These are phyloP conservation scores for Leptosphaerulina australis DNA, from an alignment of 2,329 filamentous ascomycete species.

Conservation along the genomic window DNA sequence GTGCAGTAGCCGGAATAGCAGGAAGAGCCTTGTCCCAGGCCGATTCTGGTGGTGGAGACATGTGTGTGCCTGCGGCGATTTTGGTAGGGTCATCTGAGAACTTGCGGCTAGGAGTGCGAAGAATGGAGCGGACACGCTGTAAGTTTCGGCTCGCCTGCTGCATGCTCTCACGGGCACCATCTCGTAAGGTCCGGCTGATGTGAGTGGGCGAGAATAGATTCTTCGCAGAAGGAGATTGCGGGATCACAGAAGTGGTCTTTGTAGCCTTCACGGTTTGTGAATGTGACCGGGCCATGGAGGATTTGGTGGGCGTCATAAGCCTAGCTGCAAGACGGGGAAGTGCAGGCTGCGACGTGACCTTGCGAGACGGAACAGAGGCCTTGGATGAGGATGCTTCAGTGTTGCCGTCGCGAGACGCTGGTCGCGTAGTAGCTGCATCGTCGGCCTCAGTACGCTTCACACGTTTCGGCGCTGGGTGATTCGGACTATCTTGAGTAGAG, in stretches of 20 bases:
- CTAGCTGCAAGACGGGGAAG: slow-evolving; percentile 54
- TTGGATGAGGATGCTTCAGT: slow-evolving; percentile 17
- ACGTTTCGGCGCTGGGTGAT: slow-evolving; percentile 66
- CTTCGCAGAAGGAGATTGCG: slow-evolving; percentile 63
- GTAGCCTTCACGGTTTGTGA: slow-evolving; percentile 58
- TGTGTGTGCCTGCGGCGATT: slow-evolving; percentile 65
- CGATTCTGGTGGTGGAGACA: slow-evolving; percentile 49
- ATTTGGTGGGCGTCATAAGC: slow-evolving; percentile 78
- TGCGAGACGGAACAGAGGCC: slow-evolving; percentile 34
- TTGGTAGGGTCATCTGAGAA: slow-evolving; percentile 65
- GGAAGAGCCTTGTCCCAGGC: slow-evolving; percentile 61
- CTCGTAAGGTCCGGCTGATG: slow-evolving; percentile 43
- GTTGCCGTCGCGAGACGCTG: slow-evolving; percentile 54
- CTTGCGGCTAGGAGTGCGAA: slow-evolving; percentile 64
- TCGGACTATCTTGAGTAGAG: slow-evolving; percentile 34
- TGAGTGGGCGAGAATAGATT: slow-evolving; percentile 49
- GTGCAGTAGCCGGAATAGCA: slow-evolving; percentile 66
- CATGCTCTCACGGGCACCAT: slow-evolving; percentile 47
- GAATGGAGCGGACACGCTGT: slow-evolving; percentile 66
- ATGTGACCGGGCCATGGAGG: slow-evolving; percentile 66
- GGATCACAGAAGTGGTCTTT: slow-evolving; percentile 58
- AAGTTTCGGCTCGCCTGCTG: slow-evolving; percentile 53
- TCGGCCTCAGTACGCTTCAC: slow-evolving; percentile 70
- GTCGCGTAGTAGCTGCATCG: slow-evolving; percentile 70
- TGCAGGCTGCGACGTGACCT: slow-evolving; percentile 43